Evolutionary conservation across 164 flowering plant genomes (phyloP).

Genomic region (Tetrastigma voinierianum): DNA sequence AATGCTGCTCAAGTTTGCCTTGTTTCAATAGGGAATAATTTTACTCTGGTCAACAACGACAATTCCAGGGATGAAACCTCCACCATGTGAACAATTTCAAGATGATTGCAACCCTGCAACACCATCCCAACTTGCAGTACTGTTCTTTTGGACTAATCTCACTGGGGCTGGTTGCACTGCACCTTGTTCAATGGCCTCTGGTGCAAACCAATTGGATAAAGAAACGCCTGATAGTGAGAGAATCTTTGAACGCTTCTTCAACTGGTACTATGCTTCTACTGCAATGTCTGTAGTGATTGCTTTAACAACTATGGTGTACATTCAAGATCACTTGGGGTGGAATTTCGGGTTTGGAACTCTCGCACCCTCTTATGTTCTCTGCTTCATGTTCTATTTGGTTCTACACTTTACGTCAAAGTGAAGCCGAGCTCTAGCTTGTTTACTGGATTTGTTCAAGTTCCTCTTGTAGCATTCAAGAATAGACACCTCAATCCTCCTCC

Average conservation of each 20-base stretch:
- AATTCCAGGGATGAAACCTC: conserved; percentile 27
- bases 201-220: conserved; percentile 29
- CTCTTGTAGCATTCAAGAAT: conserved; percentile 23
- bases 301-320: conserved; percentile 18
- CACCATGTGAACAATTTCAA: conserved; percentile 3
- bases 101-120: conserved; percentile 18
- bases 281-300: conserved; percentile 12
- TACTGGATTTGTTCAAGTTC: conserved; percentile 27
- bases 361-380: conserved; percentile 20
- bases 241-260: conserved; percentile 24
- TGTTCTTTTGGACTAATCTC: conserved; percentile 25
- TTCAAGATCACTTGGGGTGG: conserved; percentile 33
- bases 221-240: not conserved
- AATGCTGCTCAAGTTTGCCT: not conserved
- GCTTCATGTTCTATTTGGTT: conserved; percentile 25
- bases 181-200: conserved; percentile 31
- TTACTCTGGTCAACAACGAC: conserved; percentile 28
- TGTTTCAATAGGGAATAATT: conserved; percentile 21
- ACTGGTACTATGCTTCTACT: conserved; percentile 29
- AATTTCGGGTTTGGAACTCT: conserved; percentile 31
- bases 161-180: conserved; percentile 35
- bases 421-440: conserved; percentile 17
- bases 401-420: conserved; percentile 27
- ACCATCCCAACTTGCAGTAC: conserved; percentile 18
- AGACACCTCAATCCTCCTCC: conserved; percentile 15